phyloP scores from a whole-genome alignment of 208 protist species.

The Crithidia brevicula region DNA sequence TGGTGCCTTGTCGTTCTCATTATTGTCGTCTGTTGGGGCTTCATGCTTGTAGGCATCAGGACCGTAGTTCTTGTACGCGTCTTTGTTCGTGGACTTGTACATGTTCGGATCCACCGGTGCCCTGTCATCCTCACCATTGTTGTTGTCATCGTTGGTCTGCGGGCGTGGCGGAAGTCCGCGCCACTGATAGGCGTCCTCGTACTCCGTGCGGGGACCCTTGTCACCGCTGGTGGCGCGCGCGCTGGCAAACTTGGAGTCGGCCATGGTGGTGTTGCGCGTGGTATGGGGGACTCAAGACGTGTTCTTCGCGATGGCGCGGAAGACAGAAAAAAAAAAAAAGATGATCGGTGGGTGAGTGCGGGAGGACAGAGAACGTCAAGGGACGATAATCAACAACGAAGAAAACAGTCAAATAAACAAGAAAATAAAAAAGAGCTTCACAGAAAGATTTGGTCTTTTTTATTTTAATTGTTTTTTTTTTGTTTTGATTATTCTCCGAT shows the following conservation, averaged over 20 bases:
- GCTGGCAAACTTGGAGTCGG: neutral
- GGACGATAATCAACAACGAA: no score
- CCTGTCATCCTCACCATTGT: slow-evolving; percentile 7
- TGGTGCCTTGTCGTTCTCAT: slow-evolving; percentile 12
- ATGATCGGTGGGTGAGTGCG: no score
- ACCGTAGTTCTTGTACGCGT: slow-evolving; percentile 14
- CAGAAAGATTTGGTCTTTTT: no score
- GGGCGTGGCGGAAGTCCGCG: slow-evolving; percentile 19
- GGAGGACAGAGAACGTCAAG: no score
- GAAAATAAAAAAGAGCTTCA: no score
- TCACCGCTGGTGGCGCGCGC: neutral
- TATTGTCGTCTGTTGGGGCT: slow-evolving; percentile 5
- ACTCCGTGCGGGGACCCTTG: slow-evolving; percentile 14
- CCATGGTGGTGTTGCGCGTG: neutral
- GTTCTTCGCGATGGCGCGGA: no score
- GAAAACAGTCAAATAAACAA: no score
- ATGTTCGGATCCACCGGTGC: slow-evolving; percentile 42
- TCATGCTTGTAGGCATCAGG: neutral
- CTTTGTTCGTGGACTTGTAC: slow-evolving; percentile 47
- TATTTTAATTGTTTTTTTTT: no score
- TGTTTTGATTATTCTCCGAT: no score
- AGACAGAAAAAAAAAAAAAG: no score
- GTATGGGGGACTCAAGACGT: no score
- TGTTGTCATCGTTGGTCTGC: slow-evolving; percentile 5
- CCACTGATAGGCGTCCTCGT: slow-evolving; percentile 45